Base-by-base conservation (phyloP, 2,329 filamentous ascomycete species). In the Ophiostoma himal-ulmi region DNA sequence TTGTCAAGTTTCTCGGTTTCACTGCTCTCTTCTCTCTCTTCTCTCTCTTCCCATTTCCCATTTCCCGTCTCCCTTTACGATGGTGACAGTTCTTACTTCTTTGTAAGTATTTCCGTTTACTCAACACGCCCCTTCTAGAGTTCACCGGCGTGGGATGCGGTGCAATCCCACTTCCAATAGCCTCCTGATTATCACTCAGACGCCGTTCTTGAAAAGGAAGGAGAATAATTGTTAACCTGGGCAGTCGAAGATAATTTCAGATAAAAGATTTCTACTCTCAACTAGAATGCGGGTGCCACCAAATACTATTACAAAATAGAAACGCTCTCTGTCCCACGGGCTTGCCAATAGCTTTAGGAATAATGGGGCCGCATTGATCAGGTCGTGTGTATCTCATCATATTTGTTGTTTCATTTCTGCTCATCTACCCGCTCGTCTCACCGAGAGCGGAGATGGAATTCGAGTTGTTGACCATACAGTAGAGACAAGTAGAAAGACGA, bases 131-230 rank as follows among this genome's bases (percentile, higher is more conserved):
- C 52, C 52, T 57, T 57, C 52, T 26, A 26, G 52, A 57, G 52
- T n/a, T 57, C 52, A 57, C 17, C 30, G 52, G 52, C 22, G 52
- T 57, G 52, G 52, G 52, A 22, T 57, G n/a, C 3, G 41, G 5
- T 17, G 48, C 22, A 22, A 22, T 2, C 30, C 8, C 52, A 13
- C n/a, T 26, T 57, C 52, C 52, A 57, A n/a, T 22, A 17, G 8
- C 44, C 44, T 57, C 52, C 52, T 26, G 10, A 26, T 57, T 57
- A 57, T 57, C 52, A 26, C 52, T 57, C 52, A 57, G 52, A 57
- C n/a, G 52, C 52, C 52, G 52, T 57, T 20, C 10, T 57, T 26
- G 7, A 48, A 48, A n/a, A 20, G 44, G 44, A 48, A 48, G 44
- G 44, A 48, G 44, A n/a, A n/a, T 13, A 26, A 26, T 57, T 26